These are phyloP conservation scores for Gonapodya sp. DNA, from an alignment of 192 early-diverging fungal genomes.

Conservation along the genomic window DNA sequence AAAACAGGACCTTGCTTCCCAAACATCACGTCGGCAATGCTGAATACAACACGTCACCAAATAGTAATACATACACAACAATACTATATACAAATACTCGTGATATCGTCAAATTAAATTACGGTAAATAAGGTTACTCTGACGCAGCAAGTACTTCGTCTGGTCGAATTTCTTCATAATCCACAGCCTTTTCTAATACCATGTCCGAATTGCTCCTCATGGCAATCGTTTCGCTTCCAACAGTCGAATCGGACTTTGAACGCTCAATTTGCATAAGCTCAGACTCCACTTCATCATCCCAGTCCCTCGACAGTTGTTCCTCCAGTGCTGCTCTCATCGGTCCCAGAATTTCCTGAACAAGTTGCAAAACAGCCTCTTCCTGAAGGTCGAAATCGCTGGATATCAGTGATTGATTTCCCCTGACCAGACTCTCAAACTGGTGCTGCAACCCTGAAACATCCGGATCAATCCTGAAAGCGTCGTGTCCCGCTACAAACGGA, in stretches of 20 bases:
- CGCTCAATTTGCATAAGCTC: background rate
- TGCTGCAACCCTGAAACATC: background rate
- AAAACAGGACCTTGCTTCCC: no score
- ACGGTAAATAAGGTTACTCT: background rate
- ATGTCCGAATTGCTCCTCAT: background rate
- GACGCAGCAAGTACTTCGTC: background rate
- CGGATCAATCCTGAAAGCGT: background rate
- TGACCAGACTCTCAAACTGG: background rate
- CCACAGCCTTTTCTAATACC: background rate
- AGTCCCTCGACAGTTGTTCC: no score
- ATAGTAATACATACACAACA: background rate
- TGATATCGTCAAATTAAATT: background rate
- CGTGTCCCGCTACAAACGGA: background rate
- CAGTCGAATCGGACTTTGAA: background rate
- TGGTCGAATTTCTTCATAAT: background rate
- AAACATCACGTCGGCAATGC: background rate
- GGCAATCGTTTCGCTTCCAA: background rate
- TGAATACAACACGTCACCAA: background rate
- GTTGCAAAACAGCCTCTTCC: background rate
- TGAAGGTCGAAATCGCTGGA: background rate
- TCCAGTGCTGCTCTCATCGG: background rate
- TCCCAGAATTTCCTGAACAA: background rate
- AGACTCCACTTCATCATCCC: background rate
- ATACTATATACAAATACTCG: background rate
- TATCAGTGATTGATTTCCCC: background rate